A percentile compares a stretch with the other conserved stretches of the same genome.
These are phyloP conservation scores for Collybia sp. DNA, from an alignment of 768 basidiomycete species.

Conservation along the genomic window DNA sequence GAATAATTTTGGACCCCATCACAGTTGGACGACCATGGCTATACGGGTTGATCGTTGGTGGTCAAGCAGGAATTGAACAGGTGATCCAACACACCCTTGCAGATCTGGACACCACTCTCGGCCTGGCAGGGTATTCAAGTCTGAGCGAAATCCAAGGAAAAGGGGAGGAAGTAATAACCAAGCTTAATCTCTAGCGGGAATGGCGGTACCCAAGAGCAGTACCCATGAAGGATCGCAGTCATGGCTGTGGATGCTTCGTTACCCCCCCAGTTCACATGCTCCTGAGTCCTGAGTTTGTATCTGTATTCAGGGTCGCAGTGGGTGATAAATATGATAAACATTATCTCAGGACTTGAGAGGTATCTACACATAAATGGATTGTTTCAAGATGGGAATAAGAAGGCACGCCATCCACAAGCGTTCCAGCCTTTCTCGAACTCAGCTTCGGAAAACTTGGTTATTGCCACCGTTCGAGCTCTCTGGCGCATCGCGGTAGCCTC, in stretches of 20 bases:
- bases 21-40: slow-evolving; percentile 68
- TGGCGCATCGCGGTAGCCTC: slow-evolving; percentile 60
- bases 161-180: slow-evolving; percentile 43
- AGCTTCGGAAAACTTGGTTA: slow-evolving; percentile 67
- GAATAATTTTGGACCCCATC: not conserved
- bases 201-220: too few relatives aligned
- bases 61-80: slow-evolving; percentile 72
- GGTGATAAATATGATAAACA: too few relatives aligned
- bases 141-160: slow-evolving; percentile 62
- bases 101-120: slow-evolving; percentile 63
- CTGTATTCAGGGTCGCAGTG: too few relatives aligned
- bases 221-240: too few relatives aligned
- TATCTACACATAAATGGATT: too few relatives aligned
- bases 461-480: slow-evolving; percentile 68
- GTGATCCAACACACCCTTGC: slow-evolving; percentile 64
- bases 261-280: too few relatives aligned
- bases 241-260: too few relatives aligned
- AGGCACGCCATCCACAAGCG: slow-evolving; percentile 48
- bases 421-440: slow-evolving; percentile 80
- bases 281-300: too few relatives aligned
- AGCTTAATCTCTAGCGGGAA: slow-evolving; percentile 25
- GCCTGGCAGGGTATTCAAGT: slow-evolving; percentile 52
- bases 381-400: too few relatives aligned
- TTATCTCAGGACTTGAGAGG: too few relatives aligned
- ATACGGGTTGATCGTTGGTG: slow-evolving; percentile 66